Evolutionary conservation across 352 stramenopile species (phyloP).

Genomic region (Pythium scleroteichum): DNA sequence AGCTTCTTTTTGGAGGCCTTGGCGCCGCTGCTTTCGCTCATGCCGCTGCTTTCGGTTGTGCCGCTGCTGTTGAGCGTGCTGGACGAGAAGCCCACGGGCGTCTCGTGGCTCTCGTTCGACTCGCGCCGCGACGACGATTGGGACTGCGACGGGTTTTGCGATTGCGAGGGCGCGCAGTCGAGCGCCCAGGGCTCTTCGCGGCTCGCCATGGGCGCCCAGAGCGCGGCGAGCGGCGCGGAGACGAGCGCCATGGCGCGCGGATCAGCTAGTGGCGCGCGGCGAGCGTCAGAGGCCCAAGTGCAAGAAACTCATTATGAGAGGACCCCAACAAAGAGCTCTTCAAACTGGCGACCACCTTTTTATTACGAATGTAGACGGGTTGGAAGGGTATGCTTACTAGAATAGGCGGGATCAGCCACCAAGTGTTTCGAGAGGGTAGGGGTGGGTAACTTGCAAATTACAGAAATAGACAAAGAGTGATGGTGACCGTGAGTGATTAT

Average conservation of each 20-base stretch:
- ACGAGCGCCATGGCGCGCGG: slow-evolving; percentile 28
- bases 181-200: slow-evolving; percentile 13
- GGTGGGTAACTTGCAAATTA: not conserved
- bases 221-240: slow-evolving; percentile 10
- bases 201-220: slow-evolving; percentile 5
- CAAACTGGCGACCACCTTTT: slow-evolving; percentile 8
- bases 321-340: slow-evolving; percentile 8
- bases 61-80: slow-evolving; percentile 15
- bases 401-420: not conserved
- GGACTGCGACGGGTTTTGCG: slow-evolving; percentile 1
- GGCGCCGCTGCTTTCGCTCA: not conserved
- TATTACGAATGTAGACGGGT: slow-evolving; percentile 8
- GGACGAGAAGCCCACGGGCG: not conserved
- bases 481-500: slow-evolving; percentile 25
- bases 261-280: slow-evolving; percentile 7
- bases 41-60: slow-evolving; percentile 1
- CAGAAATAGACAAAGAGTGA: slow-evolving; percentile 5
- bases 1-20: slow-evolving; percentile 2
- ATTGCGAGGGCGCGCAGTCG: not conserved
- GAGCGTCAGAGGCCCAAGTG: slow-evolving; percentile 19
- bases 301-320: slow-evolving; percentile 36
- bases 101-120: slow-evolving; percentile 17
- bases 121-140: slow-evolving; percentile 15
- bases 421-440: no score
- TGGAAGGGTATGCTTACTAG: not conserved